phyloP scores from a whole-genome alignment of 331 rosid genomes.

The Malus hybrid region DNA sequence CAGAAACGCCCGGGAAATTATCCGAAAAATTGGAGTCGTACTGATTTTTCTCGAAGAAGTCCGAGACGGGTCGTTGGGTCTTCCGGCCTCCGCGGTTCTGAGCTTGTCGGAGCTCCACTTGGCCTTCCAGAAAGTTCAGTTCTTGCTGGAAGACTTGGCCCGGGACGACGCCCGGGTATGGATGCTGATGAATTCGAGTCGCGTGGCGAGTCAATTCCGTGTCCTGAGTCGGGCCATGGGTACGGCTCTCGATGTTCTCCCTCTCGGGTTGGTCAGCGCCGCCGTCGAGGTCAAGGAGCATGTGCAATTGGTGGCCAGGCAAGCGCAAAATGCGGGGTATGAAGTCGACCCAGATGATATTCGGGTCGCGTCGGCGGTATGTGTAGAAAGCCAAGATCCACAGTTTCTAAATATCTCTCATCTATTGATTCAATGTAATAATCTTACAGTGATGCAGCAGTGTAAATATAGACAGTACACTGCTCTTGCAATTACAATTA shows the following conservation, averaged over 20 bases:
- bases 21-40: conserved; percentile 38
- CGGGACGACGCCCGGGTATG: conserved; percentile 46
- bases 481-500: no score
- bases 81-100: conserved; percentile 27
- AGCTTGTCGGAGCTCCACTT: conserved; percentile 62
- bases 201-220: conserved; percentile 40
- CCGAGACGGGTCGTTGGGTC: conserved; percentile 9
- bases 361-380: conserved; percentile 21
- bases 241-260: conserved; percentile 53
- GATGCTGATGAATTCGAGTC: conserved; percentile 54
- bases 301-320: conserved; percentile 40
- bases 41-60: conserved; percentile 50
- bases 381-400: no score
- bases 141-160: conserved; percentile 48
- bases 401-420: no score
- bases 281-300: conserved; percentile 43
- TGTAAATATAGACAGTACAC: no score
- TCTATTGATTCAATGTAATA: no score
- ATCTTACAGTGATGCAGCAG: no score
- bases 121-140: conserved; percentile 53
- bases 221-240: conserved; percentile 40
- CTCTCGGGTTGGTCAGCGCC: conserved; percentile 20
- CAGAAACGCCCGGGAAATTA: conserved; percentile 34
- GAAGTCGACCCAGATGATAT: conserved; percentile 47
- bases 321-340: conserved; percentile 35